A percentile compares a stretch with the other conserved stretches of the same genome.
Evolutionary conservation across 306 rosid genomes (phyloP).

Genomic region (Citrullus colocynthis): DNA sequence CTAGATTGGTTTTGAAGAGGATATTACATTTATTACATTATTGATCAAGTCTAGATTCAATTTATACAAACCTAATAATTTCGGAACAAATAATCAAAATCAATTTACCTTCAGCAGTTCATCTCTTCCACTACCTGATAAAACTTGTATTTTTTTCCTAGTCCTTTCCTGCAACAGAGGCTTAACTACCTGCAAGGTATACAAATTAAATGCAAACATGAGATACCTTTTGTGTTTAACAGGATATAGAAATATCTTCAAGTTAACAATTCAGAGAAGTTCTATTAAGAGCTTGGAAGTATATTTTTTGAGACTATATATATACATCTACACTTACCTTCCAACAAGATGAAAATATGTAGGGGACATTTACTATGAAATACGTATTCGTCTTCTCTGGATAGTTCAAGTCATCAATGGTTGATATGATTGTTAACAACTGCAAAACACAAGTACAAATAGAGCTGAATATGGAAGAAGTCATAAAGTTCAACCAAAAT

Average conservation of each 20-base stretch:
- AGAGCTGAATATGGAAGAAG: neutral
- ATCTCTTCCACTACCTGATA: conserved; percentile 78
- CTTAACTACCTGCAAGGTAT: conserved; percentile 46
- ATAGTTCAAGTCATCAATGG: conserved; percentile 91
- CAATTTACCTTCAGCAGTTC: conserved; percentile 65
- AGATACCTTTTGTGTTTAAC: neutral
- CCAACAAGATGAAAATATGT: conserved; percentile 94
- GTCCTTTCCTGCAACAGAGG: conserved; percentile 98
- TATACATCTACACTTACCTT: conserved; percentile 20
- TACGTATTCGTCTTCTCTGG: conserved; percentile 89
- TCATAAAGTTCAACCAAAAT: neutral
- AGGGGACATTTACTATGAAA: conserved; percentile 78
- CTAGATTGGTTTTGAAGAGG: neutral
- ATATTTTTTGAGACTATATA: neutral
- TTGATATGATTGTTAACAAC: conserved; percentile 73
- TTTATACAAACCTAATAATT: neutral
- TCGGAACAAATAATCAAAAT: neutral
- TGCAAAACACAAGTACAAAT: conserved; percentile 23
- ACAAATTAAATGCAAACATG: neutral
- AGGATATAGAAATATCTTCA: neutral
- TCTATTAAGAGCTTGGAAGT: neutral
- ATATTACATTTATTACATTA: neutral
- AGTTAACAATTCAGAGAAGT: neutral
- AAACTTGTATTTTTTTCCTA: conserved; percentile 71
- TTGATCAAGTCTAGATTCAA: neutral